Evolutionary conservation across 768 basidiomycete species (phyloP).

Genomic region (Rhizopogon vinicolor): DNA sequence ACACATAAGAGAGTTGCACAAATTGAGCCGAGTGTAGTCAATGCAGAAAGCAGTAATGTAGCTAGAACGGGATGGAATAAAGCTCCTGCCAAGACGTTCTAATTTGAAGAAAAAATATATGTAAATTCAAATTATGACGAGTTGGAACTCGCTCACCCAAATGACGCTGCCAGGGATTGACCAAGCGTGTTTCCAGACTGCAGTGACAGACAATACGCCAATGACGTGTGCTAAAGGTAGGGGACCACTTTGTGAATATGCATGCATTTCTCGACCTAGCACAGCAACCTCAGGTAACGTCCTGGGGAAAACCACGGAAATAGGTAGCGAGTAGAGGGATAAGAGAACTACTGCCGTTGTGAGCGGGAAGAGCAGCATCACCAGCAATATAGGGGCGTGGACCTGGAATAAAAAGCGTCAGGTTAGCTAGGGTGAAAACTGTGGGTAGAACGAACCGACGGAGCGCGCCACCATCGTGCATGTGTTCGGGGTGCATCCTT

Average conservation of each 20-base stretch:
- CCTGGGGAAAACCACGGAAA: conserved; percentile 72
- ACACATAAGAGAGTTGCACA: conserved; percentile 76
- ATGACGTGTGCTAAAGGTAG: conserved; percentile 71
- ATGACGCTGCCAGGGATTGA: conserved; percentile 92
- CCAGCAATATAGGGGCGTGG: conserved; percentile 63
- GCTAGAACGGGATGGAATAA: conserved; percentile 81
- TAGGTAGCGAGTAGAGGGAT: conserved; percentile 53
- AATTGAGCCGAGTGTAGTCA: conserved; percentile 85
- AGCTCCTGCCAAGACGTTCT: conserved; percentile 91
- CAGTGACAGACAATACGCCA: conserved; percentile 76
- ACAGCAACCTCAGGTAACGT: conserved; percentile 72
- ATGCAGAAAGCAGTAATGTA: conserved; percentile 72
- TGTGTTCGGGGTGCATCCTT: conserved; percentile 27
- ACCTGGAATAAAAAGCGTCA: conserved; percentile 28
- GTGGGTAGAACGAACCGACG: conserved; percentile 27
- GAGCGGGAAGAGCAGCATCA: conserved; percentile 64
- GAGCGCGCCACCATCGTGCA: conserved; percentile 26
- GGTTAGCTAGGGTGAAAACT: conserved; percentile 4
- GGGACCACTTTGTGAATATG: conserved; percentile 69
- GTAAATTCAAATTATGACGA: conserved; percentile 5
- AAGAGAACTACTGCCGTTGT: conserved; percentile 51
- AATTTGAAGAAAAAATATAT: conserved; percentile 3
- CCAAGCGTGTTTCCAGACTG: conserved; percentile 97
- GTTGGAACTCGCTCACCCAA: conserved; percentile 51
- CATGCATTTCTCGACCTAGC: conserved; percentile 70